Base-by-base conservation (phyloP, 768 basidiomycete genomes). In the Pleurotus tuoliensis region DNA sequence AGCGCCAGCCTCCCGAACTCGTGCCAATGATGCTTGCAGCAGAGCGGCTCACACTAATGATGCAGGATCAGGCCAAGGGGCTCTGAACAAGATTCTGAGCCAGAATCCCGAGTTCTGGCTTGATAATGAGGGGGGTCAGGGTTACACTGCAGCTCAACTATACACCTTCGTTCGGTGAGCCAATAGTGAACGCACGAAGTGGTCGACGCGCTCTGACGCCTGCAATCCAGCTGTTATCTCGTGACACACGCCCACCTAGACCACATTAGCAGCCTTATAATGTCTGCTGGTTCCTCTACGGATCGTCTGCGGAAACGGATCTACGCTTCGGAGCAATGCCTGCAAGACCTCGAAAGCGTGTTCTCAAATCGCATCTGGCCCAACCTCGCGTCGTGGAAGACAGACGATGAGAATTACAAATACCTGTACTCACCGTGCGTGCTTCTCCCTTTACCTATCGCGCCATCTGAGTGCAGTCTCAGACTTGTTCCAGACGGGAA, bases 191-290 rank as follows among this genome's bases (percentile, higher is more conserved):
- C 46, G 45, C 27, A 34, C 53, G 41, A 39, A 38, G 22, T 43
- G 43, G 15, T 38, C 20, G 27, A 56, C 37, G 48, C 37, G 48
- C 44, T 58, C 30, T 34, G 30, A 34, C 30, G 30, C 38, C 27
- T 57, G 13, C 30, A n/a, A 43, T 59, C 20, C 65, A 94, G 92
- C 59, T 90, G 85, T 61, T 96, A 90, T 65, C 76, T 95, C 58
- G 76, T 97, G 62, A 89, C 90, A 4, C 94, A 96, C 66, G 87
- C 90, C 0, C 95, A 98, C 69, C 72, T 98, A 24, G 95, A 98
- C 71, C 95, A 98, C 68, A 80, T 92, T 62, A 83, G 81, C 58
- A 86, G 92, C 40, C 78, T 97, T 25, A 82, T 96, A 55, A 71
- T 98, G 53, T 83, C 88, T 1, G 92, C 94, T 13, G 95, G 94